phyloP scores from a whole-genome alignment of 371 early-diverging fungal genomes.

The Cokeromyces recurvatus region DNA sequence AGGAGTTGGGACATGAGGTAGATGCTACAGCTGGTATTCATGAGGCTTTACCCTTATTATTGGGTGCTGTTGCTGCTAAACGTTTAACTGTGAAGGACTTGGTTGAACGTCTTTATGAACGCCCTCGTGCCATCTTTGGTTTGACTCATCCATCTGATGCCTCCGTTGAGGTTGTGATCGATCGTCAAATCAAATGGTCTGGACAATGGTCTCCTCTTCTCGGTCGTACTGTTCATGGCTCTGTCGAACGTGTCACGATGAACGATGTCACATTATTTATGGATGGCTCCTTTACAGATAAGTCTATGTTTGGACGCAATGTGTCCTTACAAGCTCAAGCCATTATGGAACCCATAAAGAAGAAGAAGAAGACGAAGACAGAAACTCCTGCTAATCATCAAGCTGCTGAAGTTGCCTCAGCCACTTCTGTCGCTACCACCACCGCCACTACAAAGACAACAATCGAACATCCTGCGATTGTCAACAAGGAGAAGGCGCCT shows the following conservation, averaged over 20 bases:
- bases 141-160: constrained; percentile 85
- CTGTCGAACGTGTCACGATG: constrained; percentile 83
- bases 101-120: constrained; percentile 65
- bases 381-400: too few relatives aligned
- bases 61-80: constrained; percentile 80
- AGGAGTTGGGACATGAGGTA: constrained; percentile 41
- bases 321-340: constrained; percentile 48
- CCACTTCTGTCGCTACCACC: neutral
- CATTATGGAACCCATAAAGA: too few relatives aligned
- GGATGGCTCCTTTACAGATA: constrained; percentile 64
- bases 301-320: constrained; percentile 46
- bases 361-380: too few relatives aligned
- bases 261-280: constrained; percentile 78
- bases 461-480: neutral
- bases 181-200: constrained; percentile 41
- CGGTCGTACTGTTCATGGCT: constrained; percentile 49
- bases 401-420: constrained; percentile 10
- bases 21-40: constrained; percentile 56
- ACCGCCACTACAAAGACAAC: neutral
- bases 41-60: constrained; percentile 75
- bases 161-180: constrained; percentile 81
- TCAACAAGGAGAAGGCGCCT: constrained; percentile 14
- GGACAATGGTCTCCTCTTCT: constrained; percentile 47
- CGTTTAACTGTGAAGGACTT: constrained; percentile 80
- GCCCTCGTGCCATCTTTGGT: constrained; percentile 87